Evolutionary conservation across 2,329 filamentous ascomycete genomes (phyloP).

Genomic region (Metarhizium brunneum): DNA sequence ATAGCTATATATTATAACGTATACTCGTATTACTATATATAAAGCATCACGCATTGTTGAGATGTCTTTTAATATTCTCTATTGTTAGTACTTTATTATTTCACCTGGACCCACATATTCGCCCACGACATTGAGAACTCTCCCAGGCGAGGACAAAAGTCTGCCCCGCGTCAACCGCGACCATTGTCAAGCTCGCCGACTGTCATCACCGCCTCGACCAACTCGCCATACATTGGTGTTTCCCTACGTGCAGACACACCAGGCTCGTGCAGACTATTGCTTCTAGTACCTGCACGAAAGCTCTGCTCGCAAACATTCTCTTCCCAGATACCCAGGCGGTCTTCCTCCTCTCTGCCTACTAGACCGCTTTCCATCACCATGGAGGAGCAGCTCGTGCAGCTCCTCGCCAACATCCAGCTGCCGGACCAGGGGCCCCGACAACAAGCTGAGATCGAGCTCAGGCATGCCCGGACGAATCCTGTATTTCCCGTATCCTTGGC

Average conservation of each 20-base stretch:
- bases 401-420: conserved; percentile 81
- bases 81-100: no score
- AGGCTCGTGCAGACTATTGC: not conserved
- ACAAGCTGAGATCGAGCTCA: conserved; percentile 76
- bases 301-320: not conserved
- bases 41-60: no score
- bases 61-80: no score
- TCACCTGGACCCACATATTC: no score
- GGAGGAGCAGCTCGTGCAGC: conserved; percentile 85
- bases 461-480: conserved; percentile 56
- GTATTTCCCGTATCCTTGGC: conserved; percentile 73
- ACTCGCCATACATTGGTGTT: not conserved
- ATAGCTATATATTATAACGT: no score
- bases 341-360: not conserved
- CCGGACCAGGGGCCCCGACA: conserved; percentile 67
- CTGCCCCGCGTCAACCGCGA: not conserved
- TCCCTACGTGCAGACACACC: not conserved
- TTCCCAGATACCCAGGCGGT: not conserved
- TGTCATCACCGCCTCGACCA: not conserved
- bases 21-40: no score
- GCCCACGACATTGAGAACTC: no score
- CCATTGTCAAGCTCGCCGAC: not conserved
- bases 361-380: conserved; percentile 23
- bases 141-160: not conserved
- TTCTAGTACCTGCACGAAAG: not conserved